A percentile compares a stretch with the other conserved stretches of the same genome.
These are phyloP conservation scores for Kluyveromyces marxianus DNA, from an alignment of 1,139 yeast species.

Conservation along the genomic window DNA sequence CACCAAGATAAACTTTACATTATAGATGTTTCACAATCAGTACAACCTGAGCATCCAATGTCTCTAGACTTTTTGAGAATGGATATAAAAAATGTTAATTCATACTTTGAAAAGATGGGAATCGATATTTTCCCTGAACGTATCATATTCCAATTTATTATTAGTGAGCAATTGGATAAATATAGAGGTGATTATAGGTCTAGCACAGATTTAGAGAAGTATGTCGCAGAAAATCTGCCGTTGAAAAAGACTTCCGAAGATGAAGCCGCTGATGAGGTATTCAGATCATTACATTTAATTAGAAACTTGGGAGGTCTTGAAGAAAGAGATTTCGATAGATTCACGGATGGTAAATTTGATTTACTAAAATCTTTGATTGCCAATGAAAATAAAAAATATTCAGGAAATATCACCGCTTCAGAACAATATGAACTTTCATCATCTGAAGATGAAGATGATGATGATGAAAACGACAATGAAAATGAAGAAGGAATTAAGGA, in stretches of 20 bases:
- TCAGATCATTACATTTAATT: conserved; percentile 80
- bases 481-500: conserved; percentile 13
- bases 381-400: conserved; percentile 27
- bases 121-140: conserved; percentile 78
- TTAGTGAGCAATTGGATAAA: conserved; percentile 33
- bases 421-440: conserved; percentile 20
- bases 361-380: conserved; percentile 59
- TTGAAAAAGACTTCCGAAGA: conserved; percentile 45
- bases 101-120: conserved; percentile 67
- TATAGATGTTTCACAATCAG: conserved; percentile 95
- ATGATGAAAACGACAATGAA: background rate
- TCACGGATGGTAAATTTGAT: conserved; percentile 73
- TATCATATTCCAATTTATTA: conserved; percentile 68
- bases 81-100: conserved; percentile 95
- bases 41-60: conserved; percentile 97
- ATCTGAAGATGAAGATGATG: conserved; percentile 15
- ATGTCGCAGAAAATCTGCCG: conserved; percentile 40
- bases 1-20: conserved; percentile 76
- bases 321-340: conserved; percentile 82
- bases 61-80: conserved; percentile 87
- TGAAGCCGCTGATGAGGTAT: conserved; percentile 75
- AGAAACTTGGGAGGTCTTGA: conserved; percentile 64
- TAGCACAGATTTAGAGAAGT: conserved; percentile 32
- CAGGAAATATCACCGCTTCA: conserved; percentile 22
- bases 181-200: conserved; percentile 39